Conservation (phyloP, 2,329 filamentous ascomycete genomes). For the Clonostachys sp. region DNA sequence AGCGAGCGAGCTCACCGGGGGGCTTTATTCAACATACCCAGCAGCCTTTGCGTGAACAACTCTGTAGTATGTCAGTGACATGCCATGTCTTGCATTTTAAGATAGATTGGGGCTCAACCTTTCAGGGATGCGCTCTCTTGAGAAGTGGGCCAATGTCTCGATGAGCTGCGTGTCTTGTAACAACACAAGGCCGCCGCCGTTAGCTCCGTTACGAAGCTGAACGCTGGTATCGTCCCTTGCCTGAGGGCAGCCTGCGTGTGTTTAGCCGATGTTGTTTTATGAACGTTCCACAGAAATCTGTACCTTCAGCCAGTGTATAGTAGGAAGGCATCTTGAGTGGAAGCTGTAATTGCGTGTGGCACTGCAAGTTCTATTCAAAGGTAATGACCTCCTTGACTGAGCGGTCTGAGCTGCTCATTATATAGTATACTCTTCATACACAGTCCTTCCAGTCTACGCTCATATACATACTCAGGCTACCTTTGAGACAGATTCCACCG, state of each 20-base stretch:
- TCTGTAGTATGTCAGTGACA: neutral
- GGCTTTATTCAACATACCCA: conserved; percentile 11
- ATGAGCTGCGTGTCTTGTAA: conserved; percentile 54
- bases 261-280: neutral
- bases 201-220: conserved; percentile 2
- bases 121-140: conserved; percentile 50
- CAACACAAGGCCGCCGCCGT: conserved; percentile 44
- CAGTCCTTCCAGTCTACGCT: neutral
- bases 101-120: conserved; percentile 10
- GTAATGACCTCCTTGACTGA: neutral
- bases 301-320: conserved; percentile 20
- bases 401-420: neutral
- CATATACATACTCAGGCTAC: neutral
- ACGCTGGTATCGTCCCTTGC: conserved; percentile 3
- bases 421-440: neutral
- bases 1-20: neutral
- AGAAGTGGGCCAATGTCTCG: conserved; percentile 49
- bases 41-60: conserved; percentile 25
- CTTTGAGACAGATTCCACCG: neutral
- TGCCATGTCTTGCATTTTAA: neutral
- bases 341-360: too few species aligned
- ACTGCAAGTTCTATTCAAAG: neutral
- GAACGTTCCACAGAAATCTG: conserved; percentile 3
- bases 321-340: conserved; percentile 5
- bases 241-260: conserved; percentile 3